Conservation (phyloP, 495 filamentous ascomycete species). For the Apodospora peruviana region DNA sequence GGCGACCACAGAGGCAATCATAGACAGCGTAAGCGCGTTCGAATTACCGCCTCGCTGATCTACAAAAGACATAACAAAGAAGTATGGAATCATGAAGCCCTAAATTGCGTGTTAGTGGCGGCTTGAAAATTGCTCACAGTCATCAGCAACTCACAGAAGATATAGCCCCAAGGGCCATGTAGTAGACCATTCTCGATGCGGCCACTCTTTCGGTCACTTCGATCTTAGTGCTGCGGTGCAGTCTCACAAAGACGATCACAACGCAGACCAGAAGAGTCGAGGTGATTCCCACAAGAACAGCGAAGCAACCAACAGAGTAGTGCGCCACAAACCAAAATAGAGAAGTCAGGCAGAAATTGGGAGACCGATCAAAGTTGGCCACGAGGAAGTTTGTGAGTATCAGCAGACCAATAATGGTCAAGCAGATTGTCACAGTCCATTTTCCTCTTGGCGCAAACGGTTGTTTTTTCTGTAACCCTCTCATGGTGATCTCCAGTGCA, state of each 20-base stretch:
- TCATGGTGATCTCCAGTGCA: constrained; percentile 33
- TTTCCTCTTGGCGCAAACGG: constrained; percentile 36
- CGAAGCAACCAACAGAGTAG: constrained; percentile 36
- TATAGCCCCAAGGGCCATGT: constrained; percentile 33
- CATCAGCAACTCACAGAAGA: constrained; percentile 29
- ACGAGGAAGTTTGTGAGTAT: constrained; percentile 36
- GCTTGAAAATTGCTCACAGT: not conserved
- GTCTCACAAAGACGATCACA: constrained; percentile 30
- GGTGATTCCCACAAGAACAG: constrained; percentile 28
- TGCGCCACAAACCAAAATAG: constrained; percentile 47
- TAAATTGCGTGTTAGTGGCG: constrained; percentile 12
- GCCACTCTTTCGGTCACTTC: constrained; percentile 34
- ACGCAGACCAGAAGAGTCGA: constrained; percentile 24
- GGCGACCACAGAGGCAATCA: constrained; percentile 43
- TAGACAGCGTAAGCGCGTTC: constrained; percentile 31
- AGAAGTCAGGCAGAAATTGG: constrained; percentile 38
- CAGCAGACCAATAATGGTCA: constrained; percentile 32
- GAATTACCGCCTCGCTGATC: constrained; percentile 14
- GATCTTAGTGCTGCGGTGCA: constrained; percentile 34
- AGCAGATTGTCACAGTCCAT: constrained; percentile 38
- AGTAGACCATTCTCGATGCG: constrained; percentile 46
- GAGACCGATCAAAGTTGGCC: constrained; percentile 34
- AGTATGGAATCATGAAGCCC: constrained; percentile 42
- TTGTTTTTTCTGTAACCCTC: constrained; percentile 33
- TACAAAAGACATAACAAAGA: constrained; percentile 31